Conservation (phyloP, 768 basidiomycete genomes). For the Rhodocollybia butyracea region DNA sequence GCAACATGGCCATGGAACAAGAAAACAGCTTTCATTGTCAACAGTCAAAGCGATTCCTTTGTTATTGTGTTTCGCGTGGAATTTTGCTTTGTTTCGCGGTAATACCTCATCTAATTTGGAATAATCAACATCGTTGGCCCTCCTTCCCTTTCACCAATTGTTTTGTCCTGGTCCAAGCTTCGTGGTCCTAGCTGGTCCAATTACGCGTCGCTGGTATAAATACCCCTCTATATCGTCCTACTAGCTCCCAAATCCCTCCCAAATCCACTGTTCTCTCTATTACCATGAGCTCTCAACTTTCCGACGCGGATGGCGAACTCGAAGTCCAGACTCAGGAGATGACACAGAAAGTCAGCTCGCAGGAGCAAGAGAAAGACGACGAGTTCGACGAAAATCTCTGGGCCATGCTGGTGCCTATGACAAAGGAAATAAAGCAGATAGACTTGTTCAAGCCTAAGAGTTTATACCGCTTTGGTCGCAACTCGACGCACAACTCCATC, state of each 20-base stretch:
- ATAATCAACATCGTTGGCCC: neutral
- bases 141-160: neutral
- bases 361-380: neutral
- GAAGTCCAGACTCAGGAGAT: neutral
- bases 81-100: neutral
- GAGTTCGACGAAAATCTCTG: neutral
- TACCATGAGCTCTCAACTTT: constrained; percentile 1
- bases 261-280: neutral
- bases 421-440: neutral
- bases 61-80: neutral
- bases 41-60: neutral
- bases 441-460: neutral
- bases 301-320: neutral
- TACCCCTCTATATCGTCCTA: neutral
- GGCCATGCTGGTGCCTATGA: neutral
- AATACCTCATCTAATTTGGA: neutral
- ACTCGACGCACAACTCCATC: neutral
- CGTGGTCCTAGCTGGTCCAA: neutral
- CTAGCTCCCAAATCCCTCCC: neutral
- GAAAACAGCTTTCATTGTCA: neutral
- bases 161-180: constrained; percentile 2
- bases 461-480: constrained; percentile 7
- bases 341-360: neutral
- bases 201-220: constrained; percentile 2
- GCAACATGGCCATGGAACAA: neutral